These are phyloP conservation scores for Draba incana DNA, from an alignment of 345 rosid species.

Conservation along the genomic window DNA sequence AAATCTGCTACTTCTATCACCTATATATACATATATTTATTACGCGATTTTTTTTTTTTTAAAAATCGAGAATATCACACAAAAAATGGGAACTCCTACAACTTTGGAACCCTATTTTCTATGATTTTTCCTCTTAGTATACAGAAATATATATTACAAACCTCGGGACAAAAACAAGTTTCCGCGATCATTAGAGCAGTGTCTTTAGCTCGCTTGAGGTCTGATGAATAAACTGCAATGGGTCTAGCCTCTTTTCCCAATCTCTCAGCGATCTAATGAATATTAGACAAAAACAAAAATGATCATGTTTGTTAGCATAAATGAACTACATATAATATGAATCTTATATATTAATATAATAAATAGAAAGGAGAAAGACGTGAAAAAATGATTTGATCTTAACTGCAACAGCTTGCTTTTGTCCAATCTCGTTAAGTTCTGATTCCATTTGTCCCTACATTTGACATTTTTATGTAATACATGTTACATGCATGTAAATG, in stretches of 20 bases:
- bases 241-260: slow-evolving; percentile 44
- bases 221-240: slow-evolving; percentile 42
- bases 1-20: slow-evolving; percentile 41
- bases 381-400: slow-evolving; percentile 32
- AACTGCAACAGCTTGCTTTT: slow-evolving; percentile 48
- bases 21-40: slow-evolving; percentile 2
- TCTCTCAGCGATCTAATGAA: slow-evolving; percentile 39
- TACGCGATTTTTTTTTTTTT: neutral
- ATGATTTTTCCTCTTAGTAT: no score
- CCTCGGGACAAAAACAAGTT: slow-evolving; percentile 35
- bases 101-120: neutral
- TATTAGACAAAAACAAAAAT: neutral
- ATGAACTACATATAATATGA: neutral
- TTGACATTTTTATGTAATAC: slow-evolving; percentile 4
- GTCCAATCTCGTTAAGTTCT: slow-evolving; percentile 46
- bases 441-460: slow-evolving; percentile 45
- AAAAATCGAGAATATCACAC: neutral
- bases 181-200: slow-evolving; percentile 43
- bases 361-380: neutral
- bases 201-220: slow-evolving; percentile 45
- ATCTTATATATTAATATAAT: neutral
- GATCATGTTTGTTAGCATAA: neutral
- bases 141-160: neutral
- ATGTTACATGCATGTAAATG: neutral
- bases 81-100: neutral